Conservation (phyloP, 78 protist genomes). For the Monosiga brevicollis region DNA sequence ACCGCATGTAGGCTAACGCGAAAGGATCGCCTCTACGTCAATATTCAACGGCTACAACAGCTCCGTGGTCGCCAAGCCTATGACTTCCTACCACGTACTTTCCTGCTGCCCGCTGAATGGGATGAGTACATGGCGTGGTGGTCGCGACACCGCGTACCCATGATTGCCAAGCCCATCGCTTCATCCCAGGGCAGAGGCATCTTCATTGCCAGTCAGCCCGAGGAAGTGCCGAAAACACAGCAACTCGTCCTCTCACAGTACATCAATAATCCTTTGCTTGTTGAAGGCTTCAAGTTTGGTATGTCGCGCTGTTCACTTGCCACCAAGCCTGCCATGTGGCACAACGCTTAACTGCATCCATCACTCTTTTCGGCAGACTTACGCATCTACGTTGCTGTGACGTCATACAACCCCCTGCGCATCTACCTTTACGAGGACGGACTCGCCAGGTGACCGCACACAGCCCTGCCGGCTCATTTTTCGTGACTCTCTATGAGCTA, state of each 20-base stretch:
- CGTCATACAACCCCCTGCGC: constrained; percentile 47
- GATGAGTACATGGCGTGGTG: background rate
- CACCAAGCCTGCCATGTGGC: too few species aligned
- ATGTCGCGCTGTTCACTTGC: too few species aligned
- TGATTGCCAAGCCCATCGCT: constrained; percentile 29
- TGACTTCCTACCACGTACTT: constrained; percentile 10
- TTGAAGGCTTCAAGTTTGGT: constrained; percentile 69
- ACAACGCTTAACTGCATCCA: too few species aligned
- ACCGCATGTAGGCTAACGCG: too few species aligned
- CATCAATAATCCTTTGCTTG: constrained; percentile 51
- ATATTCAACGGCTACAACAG: background rate
- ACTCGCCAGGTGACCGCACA: constrained; percentile 53
- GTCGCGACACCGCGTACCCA: background rate
- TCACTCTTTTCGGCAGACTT: too few species aligned
- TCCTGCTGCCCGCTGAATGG: constrained; percentile 22
- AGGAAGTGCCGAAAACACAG: background rate
- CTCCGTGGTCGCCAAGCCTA: background rate
- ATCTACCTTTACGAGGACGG: constrained; percentile 45
- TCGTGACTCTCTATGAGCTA: too few species aligned
- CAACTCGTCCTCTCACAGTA: constrained; percentile 25
- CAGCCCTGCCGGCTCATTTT: too few species aligned
- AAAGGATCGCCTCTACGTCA: constrained; percentile 28
- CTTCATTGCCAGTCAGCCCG: background rate
- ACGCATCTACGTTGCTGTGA: constrained; percentile 64
- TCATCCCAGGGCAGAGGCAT: constrained; percentile 40